phyloP scores from a whole-genome alignment of 73 alveolate genomes.

The Paramecium tetraurelia region DNA sequence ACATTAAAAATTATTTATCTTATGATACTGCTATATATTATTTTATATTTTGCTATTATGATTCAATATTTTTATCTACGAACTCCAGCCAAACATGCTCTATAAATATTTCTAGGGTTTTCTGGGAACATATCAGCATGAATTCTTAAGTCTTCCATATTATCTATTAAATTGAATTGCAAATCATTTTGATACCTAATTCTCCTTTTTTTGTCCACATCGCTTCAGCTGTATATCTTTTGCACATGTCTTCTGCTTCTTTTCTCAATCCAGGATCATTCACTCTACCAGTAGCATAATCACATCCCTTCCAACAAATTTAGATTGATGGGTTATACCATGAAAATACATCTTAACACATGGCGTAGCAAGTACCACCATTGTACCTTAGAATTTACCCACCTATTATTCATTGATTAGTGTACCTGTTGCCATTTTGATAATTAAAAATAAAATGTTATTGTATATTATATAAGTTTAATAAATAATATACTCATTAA shows the following conservation, averaged over 20 bases:
- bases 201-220: constrained; percentile 66
- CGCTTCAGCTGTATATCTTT: constrained; percentile 79
- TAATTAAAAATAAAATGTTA: not conserved
- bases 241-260: constrained; percentile 90
- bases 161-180: constrained; percentile 30
- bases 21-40: not conserved
- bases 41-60: not conserved
- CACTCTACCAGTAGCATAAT: constrained; percentile 82
- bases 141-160: constrained; percentile 84
- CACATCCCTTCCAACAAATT: constrained; percentile 89
- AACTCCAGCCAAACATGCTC: constrained; percentile 90
- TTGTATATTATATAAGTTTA: not conserved
- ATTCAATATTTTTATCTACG: constrained; percentile 85
- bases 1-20: not conserved
- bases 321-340: constrained; percentile 61
- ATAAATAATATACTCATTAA: not conserved
- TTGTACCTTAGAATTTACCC: not conserved
- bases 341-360: constrained; percentile 63
- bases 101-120: constrained; percentile 76
- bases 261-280: constrained; percentile 69
- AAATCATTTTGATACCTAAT: constrained; percentile 50
- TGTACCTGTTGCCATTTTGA: constrained; percentile 19
- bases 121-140: constrained; percentile 81
- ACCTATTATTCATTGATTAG: not conserved
- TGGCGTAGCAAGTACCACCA: constrained; percentile 65